Evolutionary conservation across 345 rosid species (phyloP).

Genomic region (Citrus reticulata): DNA sequence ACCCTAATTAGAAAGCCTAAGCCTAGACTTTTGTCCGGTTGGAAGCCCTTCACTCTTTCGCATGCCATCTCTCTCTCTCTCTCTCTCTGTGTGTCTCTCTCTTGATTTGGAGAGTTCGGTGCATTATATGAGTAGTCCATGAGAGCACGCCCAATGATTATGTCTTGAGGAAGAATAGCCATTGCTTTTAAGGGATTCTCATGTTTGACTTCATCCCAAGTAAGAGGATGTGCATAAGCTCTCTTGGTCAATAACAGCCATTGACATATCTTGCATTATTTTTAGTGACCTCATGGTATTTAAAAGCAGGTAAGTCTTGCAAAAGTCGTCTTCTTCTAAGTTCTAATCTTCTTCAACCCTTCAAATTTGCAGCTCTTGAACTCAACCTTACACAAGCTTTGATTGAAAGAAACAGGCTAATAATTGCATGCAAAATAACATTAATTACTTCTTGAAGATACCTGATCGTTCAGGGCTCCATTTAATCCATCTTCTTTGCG

Average conservation of each 20-base stretch:
- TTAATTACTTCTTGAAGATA: not conserved
- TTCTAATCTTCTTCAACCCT: slow-evolving; percentile 1
- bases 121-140: slow-evolving; percentile 21
- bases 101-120: slow-evolving; percentile 4
- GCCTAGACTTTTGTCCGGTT: not conserved
- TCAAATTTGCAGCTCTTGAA: not conserved
- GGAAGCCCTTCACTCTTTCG: not conserved
- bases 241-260: slow-evolving; percentile 23
- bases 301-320: slow-evolving; percentile 10
- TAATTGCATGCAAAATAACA: not conserved
- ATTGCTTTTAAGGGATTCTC: slow-evolving; percentile 43
- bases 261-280: slow-evolving; percentile 13
- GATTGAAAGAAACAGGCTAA: not conserved
- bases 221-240: slow-evolving; percentile 12
- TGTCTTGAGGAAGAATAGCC: slow-evolving; percentile 27
- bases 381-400: not conserved
- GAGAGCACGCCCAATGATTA: slow-evolving; percentile 59
- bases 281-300: slow-evolving; percentile 9
- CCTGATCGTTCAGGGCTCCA: not conserved
- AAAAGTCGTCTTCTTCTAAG: not conserved
- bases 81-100: not conserved
- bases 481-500: slow-evolving; percentile 8
- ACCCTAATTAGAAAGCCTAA: slow-evolving; percentile 9
- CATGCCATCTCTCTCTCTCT: slow-evolving; percentile 8
- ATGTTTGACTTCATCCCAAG: slow-evolving; percentile 39